Evolutionary conservation across 495 filamentous ascomycete genomes (phyloP), one percentile per base, ranked within the genome.

Genomic region (Wilcoxina mikolae): DNA sequence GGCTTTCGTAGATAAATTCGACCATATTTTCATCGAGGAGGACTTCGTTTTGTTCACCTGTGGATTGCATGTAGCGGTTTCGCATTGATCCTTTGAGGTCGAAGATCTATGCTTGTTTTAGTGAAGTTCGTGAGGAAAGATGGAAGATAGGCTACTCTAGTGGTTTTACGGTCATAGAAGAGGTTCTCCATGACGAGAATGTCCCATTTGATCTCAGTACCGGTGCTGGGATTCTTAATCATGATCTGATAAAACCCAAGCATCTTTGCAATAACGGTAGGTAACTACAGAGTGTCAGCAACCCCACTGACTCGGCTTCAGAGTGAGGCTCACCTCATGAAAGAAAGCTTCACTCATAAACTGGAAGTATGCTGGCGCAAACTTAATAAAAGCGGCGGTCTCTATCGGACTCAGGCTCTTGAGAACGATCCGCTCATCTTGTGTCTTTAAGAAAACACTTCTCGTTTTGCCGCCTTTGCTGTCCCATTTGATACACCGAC

Each of bases 11-110:
- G 60, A 99, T 96, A 64, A 93, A 95, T 64, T 99, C 91, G 9
- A 99, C 91, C 81, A 99, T 94, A 71, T 99, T 99, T 65, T 96
- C 91, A 62, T 99, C 91, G 3, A 96, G 78, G 18, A 99, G 78
- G 4, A 99, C 91, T 67, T 99, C 91, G 59, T 95, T 87, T 58
- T 85, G 82, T 67, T 96, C 87, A 48, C 91, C 91, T 3, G 91
- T 99, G 45, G 82, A 84, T 63, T 95, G 81, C 33, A 94, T 91
- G 64, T 91, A 91, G 61, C 91, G 84, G 68, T 99, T 96, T 23
- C 91, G 81, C 93, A 99, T 96, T 3, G 86, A 93, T 5, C 91
- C 91, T 65, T 99, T 99, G 56, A 99, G 78, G 65, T 99, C 91
- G 68, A 96, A 99, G 47, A 94, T 89, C 56, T 62, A 42, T 5